A percentile compares a stretch with the other conserved stretches of the same genome.
These are phyloP conservation scores for Leishmania guyanensis DNA, from an alignment of 208 protist species.

Conservation along the genomic window DNA sequence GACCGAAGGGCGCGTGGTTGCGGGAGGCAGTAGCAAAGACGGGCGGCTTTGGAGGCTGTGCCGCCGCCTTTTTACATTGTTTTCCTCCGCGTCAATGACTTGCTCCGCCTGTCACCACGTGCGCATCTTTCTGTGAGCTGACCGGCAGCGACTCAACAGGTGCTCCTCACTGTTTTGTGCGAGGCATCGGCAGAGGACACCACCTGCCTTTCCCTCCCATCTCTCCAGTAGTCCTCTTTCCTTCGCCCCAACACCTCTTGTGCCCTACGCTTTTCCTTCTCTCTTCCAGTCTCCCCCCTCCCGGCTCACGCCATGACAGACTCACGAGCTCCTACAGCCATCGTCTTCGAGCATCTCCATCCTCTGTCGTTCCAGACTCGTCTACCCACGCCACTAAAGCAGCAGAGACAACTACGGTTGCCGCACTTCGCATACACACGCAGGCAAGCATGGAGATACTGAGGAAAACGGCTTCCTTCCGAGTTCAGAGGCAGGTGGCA, in stretches of 20 bases:
- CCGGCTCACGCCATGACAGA: neutral
- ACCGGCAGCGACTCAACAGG: neutral
- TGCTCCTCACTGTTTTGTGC: neutral
- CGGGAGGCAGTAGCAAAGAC: neutral
- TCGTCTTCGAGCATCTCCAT: too few species aligned
- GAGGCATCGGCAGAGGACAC: neutral
- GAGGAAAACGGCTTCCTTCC: constrained; percentile 64
- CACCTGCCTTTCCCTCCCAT: neutral
- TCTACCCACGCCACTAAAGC: neutral
- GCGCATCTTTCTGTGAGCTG: neutral
- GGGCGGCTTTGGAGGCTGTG: neutral
- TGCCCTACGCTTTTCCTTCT: neutral
- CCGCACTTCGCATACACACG: neutral
- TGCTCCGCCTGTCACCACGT: neutral
- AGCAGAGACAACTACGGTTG: neutral
- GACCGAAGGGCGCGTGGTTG: neutral
- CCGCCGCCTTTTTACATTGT: neutral
- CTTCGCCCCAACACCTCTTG: neutral
- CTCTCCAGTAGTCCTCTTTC: neutral
- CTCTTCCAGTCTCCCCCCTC: neutral
- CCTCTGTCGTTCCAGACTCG: neutral
- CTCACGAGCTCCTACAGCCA: neutral
- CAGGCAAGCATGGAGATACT: constrained; percentile 64
- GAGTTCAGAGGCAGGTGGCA: constrained; percentile 72
- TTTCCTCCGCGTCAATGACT: neutral